These are phyloP conservation scores for Tylopilus subfusipes DNA, from an alignment of 768 basidiomycete genomes.

Conservation along the genomic window DNA sequence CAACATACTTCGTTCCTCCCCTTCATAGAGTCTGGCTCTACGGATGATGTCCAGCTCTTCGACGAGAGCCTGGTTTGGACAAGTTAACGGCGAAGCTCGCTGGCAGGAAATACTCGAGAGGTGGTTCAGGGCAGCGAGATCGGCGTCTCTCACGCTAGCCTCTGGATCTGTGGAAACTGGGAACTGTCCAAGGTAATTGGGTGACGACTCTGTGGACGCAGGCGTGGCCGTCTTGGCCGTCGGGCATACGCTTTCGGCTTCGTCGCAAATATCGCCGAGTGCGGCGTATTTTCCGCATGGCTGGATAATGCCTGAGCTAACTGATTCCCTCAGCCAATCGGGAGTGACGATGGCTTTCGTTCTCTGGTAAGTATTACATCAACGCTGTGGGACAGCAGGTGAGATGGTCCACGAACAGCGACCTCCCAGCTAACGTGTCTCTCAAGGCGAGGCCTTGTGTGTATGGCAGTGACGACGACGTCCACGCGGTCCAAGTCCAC, in stretches of 20 bases:
- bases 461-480: constrained; percentile 61
- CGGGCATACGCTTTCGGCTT: constrained; percentile 45
- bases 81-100: constrained; percentile 63
- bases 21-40: constrained; percentile 59
- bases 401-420: constrained; percentile 47
- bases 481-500: constrained; percentile 48
- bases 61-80: constrained; percentile 63
- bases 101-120: constrained; percentile 52
- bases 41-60: constrained; percentile 58
- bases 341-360: constrained; percentile 67
- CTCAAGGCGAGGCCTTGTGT: constrained; percentile 65
- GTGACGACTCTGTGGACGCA: background rate
- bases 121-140: constrained; percentile 21
- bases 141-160: constrained; percentile 7
- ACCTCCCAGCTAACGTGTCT: constrained; percentile 63
- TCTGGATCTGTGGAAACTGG: constrained; percentile 21
- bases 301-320: constrained; percentile 39
- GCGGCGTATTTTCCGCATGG: constrained; percentile 59
- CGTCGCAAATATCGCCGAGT: constrained; percentile 45
- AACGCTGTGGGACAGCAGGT: background rate
- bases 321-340: constrained; percentile 64
- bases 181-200: background rate
- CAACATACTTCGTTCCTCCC: constrained; percentile 61
- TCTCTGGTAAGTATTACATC: constrained; percentile 39
- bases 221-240: constrained; percentile 12